Base-by-base conservation (phyloP, 2,329 filamentous ascomycete species). In the Eutypa lata region DNA sequence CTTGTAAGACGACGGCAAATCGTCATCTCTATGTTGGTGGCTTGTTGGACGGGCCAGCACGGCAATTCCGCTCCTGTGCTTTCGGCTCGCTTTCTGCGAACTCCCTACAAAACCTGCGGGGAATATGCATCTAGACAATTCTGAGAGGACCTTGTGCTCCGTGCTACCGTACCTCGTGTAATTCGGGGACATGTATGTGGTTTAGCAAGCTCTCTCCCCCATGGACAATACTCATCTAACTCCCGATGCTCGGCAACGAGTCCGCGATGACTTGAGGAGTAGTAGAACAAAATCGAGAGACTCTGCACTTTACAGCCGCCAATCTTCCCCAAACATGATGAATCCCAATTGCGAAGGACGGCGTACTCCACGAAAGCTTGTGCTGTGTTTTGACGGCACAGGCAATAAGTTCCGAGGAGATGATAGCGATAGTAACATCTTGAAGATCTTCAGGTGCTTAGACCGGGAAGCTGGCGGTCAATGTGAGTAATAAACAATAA, bases 361-460 rank as follows among this genome's bases (percentile, higher is more conserved):
- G 7, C 57, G 51, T 21, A 11, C 54, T 7, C 64, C 65, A 37
- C 63, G 67, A 19, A 84, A 84, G 61, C 74, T 85, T 14, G 74
- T 86, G 10, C 69, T 86, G 1, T 86, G 83, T 60, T 86, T 86
- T 50, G 83, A 86, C 49, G 83, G 83, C 5, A 86, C 83, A 0
- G 83, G 82, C 0, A 86, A 86, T 61, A 84, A 84, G 56, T 86
- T 86, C 54, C 76, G 80, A 43, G 82, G 83, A 10, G 80, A 85
- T 49, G 82, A 84, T 13, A 83, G 78, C 42, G 82, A 86, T 59
- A 84, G 80, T 65, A 85, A 85, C 50, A 84, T 89, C 60, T 71
- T 89, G 54, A 89, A 89, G 63, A 87, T 89, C 11, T 89, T 86
- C 58, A 78, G 84, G 37, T 87, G 88, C 77, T 71, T 89, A 1